phyloP scores from a whole-genome alignment of 2,329 filamentous ascomycete species.

The Sporothrix luriei region DNA sequence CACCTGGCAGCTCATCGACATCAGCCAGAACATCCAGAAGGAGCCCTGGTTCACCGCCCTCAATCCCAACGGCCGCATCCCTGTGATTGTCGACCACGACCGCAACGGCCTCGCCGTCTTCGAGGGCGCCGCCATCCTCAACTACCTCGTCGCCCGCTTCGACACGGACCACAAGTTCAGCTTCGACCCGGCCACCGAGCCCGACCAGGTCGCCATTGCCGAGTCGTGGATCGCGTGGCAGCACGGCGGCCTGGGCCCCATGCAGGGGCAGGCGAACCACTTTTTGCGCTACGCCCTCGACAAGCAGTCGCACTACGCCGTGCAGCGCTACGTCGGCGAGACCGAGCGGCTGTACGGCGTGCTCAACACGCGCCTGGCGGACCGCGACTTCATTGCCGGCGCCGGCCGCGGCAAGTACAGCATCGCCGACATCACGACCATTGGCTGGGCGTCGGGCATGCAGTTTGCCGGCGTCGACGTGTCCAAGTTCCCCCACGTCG shows the following conservation, averaged over 20 bases:
- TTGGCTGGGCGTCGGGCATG: conserved; percentile 67
- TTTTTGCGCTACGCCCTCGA: conserved; percentile 66
- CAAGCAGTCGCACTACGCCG: conserved; percentile 69
- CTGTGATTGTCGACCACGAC: conserved; percentile 68
- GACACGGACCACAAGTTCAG: conserved; percentile 38
- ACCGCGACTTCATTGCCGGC: conserved; percentile 58
- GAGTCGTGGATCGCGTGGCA: conserved; percentile 71
- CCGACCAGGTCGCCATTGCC: conserved; percentile 45
- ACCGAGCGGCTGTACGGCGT: conserved; percentile 72
- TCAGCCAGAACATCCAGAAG: conserved; percentile 65
- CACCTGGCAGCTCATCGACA: conserved; percentile 61
- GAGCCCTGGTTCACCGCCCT: conserved; percentile 66
- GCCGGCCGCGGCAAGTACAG: conserved; percentile 58
- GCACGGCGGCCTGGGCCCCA: conserved; percentile 72
- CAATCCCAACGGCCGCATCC: conserved; percentile 67
- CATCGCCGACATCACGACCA: conserved; percentile 71
- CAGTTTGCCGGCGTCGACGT: conserved; percentile 66
- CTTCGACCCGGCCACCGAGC: conserved; percentile 38
- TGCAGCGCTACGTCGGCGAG: conserved; percentile 76
- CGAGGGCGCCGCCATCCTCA: conserved; percentile 62
- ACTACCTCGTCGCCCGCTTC: conserved; percentile 65
- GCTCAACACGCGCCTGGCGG: conserved; percentile 64
- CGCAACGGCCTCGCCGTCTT: conserved; percentile 66
- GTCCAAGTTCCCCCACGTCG: conserved; percentile 63
- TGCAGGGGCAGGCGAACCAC: conserved; percentile 75